Base-by-base conservation (phyloP, 2,329 filamentous ascomycete species). In the Amesomyces nigricolor region DNA sequence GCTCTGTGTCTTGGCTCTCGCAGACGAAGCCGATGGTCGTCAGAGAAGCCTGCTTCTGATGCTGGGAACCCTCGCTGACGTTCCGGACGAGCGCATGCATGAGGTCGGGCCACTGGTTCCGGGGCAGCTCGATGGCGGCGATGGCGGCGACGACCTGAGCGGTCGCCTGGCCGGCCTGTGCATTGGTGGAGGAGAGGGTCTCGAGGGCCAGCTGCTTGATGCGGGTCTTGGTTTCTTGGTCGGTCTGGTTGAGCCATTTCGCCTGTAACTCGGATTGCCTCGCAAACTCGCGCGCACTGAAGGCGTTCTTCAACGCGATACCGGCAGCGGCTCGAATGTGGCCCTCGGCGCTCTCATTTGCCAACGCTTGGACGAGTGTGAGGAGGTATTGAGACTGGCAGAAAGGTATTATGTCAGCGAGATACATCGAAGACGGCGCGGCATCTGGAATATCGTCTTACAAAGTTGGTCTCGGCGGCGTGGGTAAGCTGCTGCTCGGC, bases 1-100 rank as follows among this genome's bases (percentile, higher is more conserved):
- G 82, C 58, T 96, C 91, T 47, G 82, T 69, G 68, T 99, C 94
- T 68, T 95, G 90, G 65, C 88, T 92, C 73, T 99, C 94, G 80
- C 94, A 99, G 66, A 99, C 92, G 76, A 94, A 99, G 65, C 94
- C 94, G 72, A 99, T 96, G n/a, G 92, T 87, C 56, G 90, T 92
- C 67, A 99, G 77, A 44, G 92, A 97, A 42, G 91, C 81, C 76
- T 96, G 91, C 79, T 97, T 99, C 71, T 95, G 85, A 74, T 91
- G 85, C 68, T 91, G 87, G 66, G 80, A 82, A 63, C 92, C 94
- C 63, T 86, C 83, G 71, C 89, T 92, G 63, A 99, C 91, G 72
- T 94, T 96, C 72, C 92, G 88, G 63, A 99, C 94, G 63, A 99
- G 80, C 35, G 81, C 82, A 59, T 83, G 79, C 88, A 99, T 91